Evolutionary conservation across 176 grass and related monocot genomes (phyloP).

Genomic region (maize (Zea mays)): Zm-B73-REFERENCE-NAM-5.0 NC_050102.1:145326001-145326500

Average conservation of each 20-base stretch:
- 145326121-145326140: not conserved
- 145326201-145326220: not conserved
- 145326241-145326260: not conserved
- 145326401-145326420: conserved; percentile 3
- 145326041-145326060: not conserved
- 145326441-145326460: conserved; percentile 10
- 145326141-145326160: not conserved
- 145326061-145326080: too few relatives aligned
- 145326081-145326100: not conserved
- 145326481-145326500: too few relatives aligned
- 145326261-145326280: not conserved
- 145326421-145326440: not conserved
- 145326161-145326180: not conserved
- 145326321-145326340: not conserved
- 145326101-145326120: not conserved
- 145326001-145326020: too few relatives aligned
- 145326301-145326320: not conserved
- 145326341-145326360: conserved; percentile 12
- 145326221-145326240: not conserved
- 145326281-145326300: not conserved
- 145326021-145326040: too few relatives aligned
- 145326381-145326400: conserved; percentile 7
- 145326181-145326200: not conserved
- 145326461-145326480: not conserved
- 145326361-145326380: not conserved